Evolutionary conservation across 2,329 filamentous ascomycete genomes (phyloP).

Genomic region (Sphaerulina vaccinii): DNA sequence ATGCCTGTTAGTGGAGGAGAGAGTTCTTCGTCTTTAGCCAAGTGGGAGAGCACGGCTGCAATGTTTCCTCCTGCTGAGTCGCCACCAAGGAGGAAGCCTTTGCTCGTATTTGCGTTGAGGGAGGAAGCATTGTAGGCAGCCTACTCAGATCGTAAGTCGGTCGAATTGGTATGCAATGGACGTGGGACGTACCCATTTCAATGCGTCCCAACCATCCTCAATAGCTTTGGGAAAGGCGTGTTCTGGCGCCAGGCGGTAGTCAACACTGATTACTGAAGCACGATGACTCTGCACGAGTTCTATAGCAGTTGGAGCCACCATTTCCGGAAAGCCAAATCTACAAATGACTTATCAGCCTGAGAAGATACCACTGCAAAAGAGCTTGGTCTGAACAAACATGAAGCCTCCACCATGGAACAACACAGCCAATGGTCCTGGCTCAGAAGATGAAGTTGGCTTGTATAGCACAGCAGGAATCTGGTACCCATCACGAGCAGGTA

Average conservation of each 20-base stretch:
- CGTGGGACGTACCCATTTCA: constrained; percentile 60
- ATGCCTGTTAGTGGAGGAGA: constrained; percentile 46
- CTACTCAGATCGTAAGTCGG: constrained; percentile 24
- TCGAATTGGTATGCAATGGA: constrained; percentile 34
- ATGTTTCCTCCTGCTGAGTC: constrained; percentile 49
- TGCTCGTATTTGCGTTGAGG: constrained; percentile 42
- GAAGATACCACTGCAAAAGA: background rate
- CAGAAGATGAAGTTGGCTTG: constrained; percentile 14
- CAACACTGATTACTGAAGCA: constrained; percentile 60
- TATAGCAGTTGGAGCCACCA: constrained; percentile 8
- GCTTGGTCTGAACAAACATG: constrained; percentile 1
- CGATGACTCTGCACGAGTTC: constrained; percentile 52
- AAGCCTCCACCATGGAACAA: constrained; percentile 45
- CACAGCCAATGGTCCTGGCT: constrained; percentile 34
- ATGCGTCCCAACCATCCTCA: constrained; percentile 62
- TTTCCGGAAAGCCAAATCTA: constrained; percentile 10
- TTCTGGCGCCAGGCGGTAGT: constrained; percentile 61
- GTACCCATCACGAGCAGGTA: constrained; percentile 5
- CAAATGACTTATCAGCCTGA: background rate
- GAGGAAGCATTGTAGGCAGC: constrained; percentile 42
- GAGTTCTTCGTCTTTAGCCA: constrained; percentile 43
- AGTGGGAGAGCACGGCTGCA: constrained; percentile 41
- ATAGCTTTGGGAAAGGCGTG: constrained; percentile 61
- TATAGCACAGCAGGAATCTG: constrained; percentile 2
- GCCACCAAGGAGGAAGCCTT: constrained; percentile 51